Evolutionary conservation across 345 rosid genomes (phyloP).

Genomic region (Anastatica hierochuntica): DNA sequence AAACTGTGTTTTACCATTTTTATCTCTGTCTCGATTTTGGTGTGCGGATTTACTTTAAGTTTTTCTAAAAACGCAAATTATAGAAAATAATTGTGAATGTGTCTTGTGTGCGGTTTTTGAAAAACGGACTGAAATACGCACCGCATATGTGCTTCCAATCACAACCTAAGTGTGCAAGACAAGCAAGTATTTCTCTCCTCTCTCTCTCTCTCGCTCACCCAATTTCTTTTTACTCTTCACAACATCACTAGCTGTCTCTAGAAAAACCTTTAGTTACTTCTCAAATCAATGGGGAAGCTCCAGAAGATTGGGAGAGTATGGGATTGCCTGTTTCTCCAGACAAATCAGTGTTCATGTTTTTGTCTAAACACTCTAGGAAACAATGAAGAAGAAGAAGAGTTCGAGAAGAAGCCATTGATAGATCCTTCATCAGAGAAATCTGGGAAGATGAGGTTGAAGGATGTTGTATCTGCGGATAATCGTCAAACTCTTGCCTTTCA

Average conservation of each 20-base stretch:
- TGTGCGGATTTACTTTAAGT: no score
- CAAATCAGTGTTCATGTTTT: constrained; percentile 52
- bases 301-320: constrained; percentile 39
- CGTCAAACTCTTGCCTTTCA: constrained; percentile 64
- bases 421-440: constrained; percentile 28
- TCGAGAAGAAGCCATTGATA: constrained; percentile 41
- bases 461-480: constrained; percentile 49
- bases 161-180: constrained; percentile 23
- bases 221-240: not conserved
- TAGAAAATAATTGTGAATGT: no score
- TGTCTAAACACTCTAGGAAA: constrained; percentile 39
- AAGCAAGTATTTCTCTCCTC: constrained; percentile 19
- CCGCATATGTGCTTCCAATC: no score
- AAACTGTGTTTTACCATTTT: no score
- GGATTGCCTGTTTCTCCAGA: constrained; percentile 38
- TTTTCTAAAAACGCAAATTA: no score
- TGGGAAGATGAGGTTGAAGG: constrained; percentile 42
- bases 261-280: not conserved
- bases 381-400: constrained; percentile 30
- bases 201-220: not conserved
- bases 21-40: no score
- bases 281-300: constrained; percentile 41
- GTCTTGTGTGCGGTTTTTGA: no score
- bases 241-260: not conserved
- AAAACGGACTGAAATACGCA: no score